Base-by-base conservation (phyloP, 75 land plant genomes). In the Pinus tabuliformis region DNA sequence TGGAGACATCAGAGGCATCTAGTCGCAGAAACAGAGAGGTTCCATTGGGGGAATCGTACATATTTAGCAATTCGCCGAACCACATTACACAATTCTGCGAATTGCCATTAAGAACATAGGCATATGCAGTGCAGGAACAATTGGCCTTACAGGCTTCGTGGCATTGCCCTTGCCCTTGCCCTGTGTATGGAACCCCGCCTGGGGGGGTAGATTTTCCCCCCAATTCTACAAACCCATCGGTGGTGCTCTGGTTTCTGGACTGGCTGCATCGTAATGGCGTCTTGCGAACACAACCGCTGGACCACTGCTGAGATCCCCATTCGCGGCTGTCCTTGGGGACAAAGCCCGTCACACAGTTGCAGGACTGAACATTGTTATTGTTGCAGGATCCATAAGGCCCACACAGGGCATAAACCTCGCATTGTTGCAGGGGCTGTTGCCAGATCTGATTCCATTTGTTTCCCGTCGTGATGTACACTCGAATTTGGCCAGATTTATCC, bases 61-160 rank as follows among this genome's bases (percentile, higher is more conserved):
- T 20, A 75, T 86, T 82, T 42, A 81, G 22, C 11, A 90, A 58
- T 17, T 76, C 83, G 0, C 81, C 84, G 6, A n/a, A 61, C 92
- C 92, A 90, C n/a, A 88, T 30, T 1, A 36, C 33, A 65, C 92
- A 90, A n/a, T 2, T 4, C 8, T 49, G 17, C 3, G 57, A 24
- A 42, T 52, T 2, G 1, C 58, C 79, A 71, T 59, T 49, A 3
- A 15, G 45, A 2, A 77, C 72, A 56, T 68, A 88, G 16, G 80
- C 56, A 74, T 81, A 90, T 30, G 86, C 88, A 21, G 76, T 82
- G 74, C 92, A 90, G 64, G 90, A 86, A 52, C 92, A 90, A 37
- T 83, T 76, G 6, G 22, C 63, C 54, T 76, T 62, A 57, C 92
- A 90, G 22, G 75, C 54, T 14, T 75, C 57, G 78, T 82, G 60